These are phyloP conservation scores for Cladochytrium replicatum DNA, from an alignment of 192 early-diverging fungal species.

Conservation along the genomic window DNA sequence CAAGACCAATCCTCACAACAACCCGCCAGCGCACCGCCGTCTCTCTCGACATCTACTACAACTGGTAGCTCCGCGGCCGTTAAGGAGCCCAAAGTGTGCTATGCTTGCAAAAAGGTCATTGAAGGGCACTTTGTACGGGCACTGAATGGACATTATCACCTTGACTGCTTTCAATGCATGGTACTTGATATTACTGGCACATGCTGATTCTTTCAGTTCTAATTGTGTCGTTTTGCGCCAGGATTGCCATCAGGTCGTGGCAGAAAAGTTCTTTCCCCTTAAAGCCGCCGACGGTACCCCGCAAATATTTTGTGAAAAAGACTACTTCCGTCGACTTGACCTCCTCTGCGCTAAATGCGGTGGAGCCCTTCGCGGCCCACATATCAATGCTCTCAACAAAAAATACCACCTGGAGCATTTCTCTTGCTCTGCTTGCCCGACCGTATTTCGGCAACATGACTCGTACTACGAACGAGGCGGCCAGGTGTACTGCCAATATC, in stretches of 20 bases:
- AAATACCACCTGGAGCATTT: constrained; percentile 99
- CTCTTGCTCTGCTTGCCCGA: constrained; percentile 84
- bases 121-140: constrained; percentile 89
- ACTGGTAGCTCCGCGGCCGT: constrained; percentile 6
- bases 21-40: constrained; percentile 7
- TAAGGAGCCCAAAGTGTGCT: constrained; percentile 21
- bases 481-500: constrained; percentile 86
- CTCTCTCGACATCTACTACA: constrained; percentile 7
- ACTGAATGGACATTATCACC: constrained; percentile 70
- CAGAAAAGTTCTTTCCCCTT: constrained; percentile 77
- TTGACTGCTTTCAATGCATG: constrained; percentile 90
- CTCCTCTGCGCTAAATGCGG: constrained; percentile 81
- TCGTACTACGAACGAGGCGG: constrained; percentile 94
- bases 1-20: no score
- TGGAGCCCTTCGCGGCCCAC: constrained; percentile 75
- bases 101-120: no score
- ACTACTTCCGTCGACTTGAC: constrained; percentile 77
- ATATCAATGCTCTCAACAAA: constrained; percentile 82
- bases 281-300: constrained; percentile 43
- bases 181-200: constrained; percentile 48
- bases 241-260: constrained; percentile 71
- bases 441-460: constrained; percentile 88
- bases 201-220: not conserved
- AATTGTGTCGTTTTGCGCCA: constrained; percentile 14
- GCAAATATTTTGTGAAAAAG: constrained; percentile 71